Base-by-base conservation (phyloP, 257 asterid species). In the Fraxinus pennsylvanica region DNA sequence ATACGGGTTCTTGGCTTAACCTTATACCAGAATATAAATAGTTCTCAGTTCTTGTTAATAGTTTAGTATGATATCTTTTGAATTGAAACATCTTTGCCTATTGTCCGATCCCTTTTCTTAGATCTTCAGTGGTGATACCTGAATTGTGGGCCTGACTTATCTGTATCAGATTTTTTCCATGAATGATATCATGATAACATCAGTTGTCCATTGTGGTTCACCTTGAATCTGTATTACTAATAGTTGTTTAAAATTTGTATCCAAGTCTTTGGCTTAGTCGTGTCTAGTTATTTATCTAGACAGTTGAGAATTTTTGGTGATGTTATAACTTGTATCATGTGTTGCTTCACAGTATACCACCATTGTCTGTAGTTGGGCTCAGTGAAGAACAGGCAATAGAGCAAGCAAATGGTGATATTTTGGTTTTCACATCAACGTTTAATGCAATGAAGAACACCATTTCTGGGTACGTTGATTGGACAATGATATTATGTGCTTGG, bases 391-490 rank as follows among this genome's bases (percentile, higher is more conserved):
- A 89, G 82, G 99, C 98, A 71, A 75, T 87, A 79, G 96, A 92
- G 88, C 83, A 91, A 86, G 88, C 90, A 36, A 93, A 83, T 63
- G 97, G 97, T 8, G 99, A 96, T 76, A 36, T 88, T 78, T 85
- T 83, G 86, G 83, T 96, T 74, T 96, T 90, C 86, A 90, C 98
- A 52, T 93, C 99, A 21, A 22, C 98, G n/a, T 96, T 96, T 81
- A 96, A 93, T 84, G 97, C 99, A 68, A 96, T 93, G 99, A 93
- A 92, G 90, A 96, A 96, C 90, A 91, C 97, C 27, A 86, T 96
- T 71, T 96, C 99, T 22, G 97, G 99, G 99, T 93, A 92, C 35
- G 85, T 72, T 75, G 59, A 2, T 54, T 39, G 52, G 41, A 30
- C 29, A 10, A 45, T 27, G 25, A 47, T 67, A 52, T 66, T 71